Percentiles rank a stretch among this genome's conserved stretches.
Evolutionary conservation across 306 rosid species (phyloP).

Genomic region (Albizia julibrissin): DNA sequence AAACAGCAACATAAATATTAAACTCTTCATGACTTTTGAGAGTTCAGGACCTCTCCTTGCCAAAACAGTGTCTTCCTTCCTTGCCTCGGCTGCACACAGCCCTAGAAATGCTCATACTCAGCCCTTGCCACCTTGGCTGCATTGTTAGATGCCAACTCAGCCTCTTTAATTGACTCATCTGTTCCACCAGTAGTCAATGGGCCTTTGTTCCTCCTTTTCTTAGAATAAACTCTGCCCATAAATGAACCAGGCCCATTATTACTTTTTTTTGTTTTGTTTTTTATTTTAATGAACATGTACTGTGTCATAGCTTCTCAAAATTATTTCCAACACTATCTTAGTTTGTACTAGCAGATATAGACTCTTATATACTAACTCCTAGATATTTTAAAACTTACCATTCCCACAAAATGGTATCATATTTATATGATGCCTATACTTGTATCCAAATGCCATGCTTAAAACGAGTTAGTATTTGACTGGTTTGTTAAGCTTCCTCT

Average conservation of each 20-base stretch:
- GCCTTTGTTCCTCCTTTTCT: background rate
- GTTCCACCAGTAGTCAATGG: background rate
- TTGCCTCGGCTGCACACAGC: background rate
- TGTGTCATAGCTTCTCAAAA: background rate
- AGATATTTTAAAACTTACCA: too few species aligned
- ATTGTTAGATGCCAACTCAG: background rate
- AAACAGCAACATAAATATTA: background rate
- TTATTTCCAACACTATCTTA: background rate
- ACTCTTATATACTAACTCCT: background rate
- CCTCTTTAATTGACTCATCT: background rate
- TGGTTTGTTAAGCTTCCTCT: background rate
- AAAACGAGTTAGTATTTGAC: slow-evolving; percentile 6
- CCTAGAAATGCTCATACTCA: background rate
- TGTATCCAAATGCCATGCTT: slow-evolving; percentile 9
- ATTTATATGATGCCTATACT: background rate
- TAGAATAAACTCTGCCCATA: background rate
- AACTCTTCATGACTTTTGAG: background rate
- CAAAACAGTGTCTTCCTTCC: background rate
- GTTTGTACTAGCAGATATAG: background rate
- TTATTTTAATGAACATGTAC: background rate
- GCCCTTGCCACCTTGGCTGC: background rate
- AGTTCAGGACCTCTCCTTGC: background rate
- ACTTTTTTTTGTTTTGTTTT: background rate
- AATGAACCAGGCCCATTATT: background rate
- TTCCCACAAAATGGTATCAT: background rate